phyloP scores from a whole-genome alignment of 2,329 filamentous ascomycete species.

The Dactylellina leptospora region DNA sequence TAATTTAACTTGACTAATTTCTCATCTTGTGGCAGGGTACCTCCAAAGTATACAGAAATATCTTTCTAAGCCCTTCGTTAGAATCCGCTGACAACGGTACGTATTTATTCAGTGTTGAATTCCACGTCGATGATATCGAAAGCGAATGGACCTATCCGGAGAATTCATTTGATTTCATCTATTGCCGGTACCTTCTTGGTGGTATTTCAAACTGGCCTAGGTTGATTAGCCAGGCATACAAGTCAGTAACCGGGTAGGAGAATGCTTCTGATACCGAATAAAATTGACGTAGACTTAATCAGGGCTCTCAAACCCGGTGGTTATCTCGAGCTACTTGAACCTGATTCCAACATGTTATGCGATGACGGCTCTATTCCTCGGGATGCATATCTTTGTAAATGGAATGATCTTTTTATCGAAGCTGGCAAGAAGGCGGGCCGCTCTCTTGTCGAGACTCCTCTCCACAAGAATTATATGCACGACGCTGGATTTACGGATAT shows the following conservation, averaged over 20 bases:
- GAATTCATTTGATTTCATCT: conserved; percentile 58
- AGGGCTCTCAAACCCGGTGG: conserved; percentile 54
- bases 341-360: conserved; percentile 67
- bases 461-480: conserved; percentile 44
- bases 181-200: conserved; percentile 65
- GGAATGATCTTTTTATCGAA: conserved; percentile 52
- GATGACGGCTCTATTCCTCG: conserved; percentile 59
- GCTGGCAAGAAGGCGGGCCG: conserved; percentile 43
- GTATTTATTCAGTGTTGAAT: conserved; percentile 43
- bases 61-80: background rate
- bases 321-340: conserved; percentile 52
- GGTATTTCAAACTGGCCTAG: conserved; percentile 67
- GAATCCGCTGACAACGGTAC: background rate
- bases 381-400: conserved; percentile 10
- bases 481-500: conserved; percentile 67
- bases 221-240: background rate
- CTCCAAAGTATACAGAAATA: conserved; percentile 19
- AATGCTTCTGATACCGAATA: background rate
- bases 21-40: conserved; percentile 9
- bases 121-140: conserved; percentile 56
- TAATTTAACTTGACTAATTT: background rate
- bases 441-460: conserved; percentile 46
- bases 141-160: conserved; percentile 55
- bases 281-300: background rate
- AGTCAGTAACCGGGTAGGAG: background rate